Evolutionary conservation across 768 basidiomycete species (phyloP).

Genomic region (Phylloporus rhodoxanthus): DNA sequence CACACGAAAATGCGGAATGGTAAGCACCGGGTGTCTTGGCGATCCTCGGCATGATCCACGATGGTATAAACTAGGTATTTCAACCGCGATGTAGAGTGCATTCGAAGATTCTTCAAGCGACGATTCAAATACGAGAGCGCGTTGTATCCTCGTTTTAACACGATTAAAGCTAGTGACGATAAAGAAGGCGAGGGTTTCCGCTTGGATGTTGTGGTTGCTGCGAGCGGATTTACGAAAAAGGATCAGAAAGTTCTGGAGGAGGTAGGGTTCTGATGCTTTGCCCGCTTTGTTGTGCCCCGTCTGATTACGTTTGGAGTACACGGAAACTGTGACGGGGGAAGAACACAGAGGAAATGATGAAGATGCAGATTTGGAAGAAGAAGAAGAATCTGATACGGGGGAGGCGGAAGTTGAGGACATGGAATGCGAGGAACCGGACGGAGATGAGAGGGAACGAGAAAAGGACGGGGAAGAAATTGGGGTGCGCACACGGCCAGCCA

Average conservation of each 20-base stretch:
- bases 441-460: slow-evolving; percentile 32
- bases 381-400: slow-evolving; percentile 34
- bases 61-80: slow-evolving; percentile 69
- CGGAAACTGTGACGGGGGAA: slow-evolving; percentile 47
- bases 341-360: slow-evolving; percentile 20
- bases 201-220: slow-evolving; percentile 87
- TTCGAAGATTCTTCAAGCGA: slow-evolving; percentile 85
- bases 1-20: slow-evolving; percentile 97
- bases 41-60: slow-evolving; percentile 11
- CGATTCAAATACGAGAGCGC: slow-evolving; percentile 90
- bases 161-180: slow-evolving; percentile 27
- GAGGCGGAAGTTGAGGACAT: slow-evolving; percentile 33
- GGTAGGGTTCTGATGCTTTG: slow-evolving; percentile 42
- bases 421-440: slow-evolving; percentile 26
- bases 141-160: slow-evolving; percentile 79
- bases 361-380: slow-evolving; percentile 28
- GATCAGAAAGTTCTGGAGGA: slow-evolving; percentile 80
- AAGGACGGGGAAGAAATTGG: slow-evolving; percentile 27
- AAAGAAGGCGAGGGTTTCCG: slow-evolving; percentile 52
- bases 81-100: slow-evolving; percentile 96
- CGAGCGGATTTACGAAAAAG: slow-evolving; percentile 86
- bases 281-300: slow-evolving; percentile 15
- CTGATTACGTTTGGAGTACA: slow-evolving; percentile 47
- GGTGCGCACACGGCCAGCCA: slow-evolving; percentile 10
- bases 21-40: slow-evolving; percentile 32